A percentile compares a stretch with the other conserved stretches of the same genome.
Evolutionary conservation across 352 stramenopile species (phyloP).

Genomic region (Phytophthora rubi): DNA sequence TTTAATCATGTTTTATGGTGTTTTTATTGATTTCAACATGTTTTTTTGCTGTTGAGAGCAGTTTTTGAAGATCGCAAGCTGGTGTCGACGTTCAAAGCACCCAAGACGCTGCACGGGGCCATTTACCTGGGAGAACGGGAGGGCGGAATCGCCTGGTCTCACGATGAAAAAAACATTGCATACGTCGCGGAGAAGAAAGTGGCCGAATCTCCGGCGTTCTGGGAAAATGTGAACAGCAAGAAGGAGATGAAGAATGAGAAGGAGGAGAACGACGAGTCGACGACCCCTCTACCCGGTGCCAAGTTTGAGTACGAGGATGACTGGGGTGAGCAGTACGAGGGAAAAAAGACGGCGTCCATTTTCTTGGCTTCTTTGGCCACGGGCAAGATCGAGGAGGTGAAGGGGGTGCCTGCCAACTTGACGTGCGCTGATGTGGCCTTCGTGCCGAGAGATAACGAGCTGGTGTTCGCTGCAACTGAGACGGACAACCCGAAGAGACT

Average conservation of each 20-base stretch:
- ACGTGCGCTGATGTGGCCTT: constrained; percentile 77
- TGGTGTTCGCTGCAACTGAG: constrained; percentile 74
- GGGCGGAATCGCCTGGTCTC: constrained; percentile 75
- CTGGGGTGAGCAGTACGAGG: constrained; percentile 87
- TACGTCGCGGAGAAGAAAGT: constrained; percentile 82
- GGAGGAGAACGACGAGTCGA: constrained; percentile 23
- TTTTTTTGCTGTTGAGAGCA: constrained; percentile 10
- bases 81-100: constrained; percentile 60
- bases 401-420: constrained; percentile 58
- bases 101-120: constrained; percentile 70
- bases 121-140: constrained; percentile 79
- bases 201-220: constrained; percentile 55
- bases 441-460: constrained; percentile 52
- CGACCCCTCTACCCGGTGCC: constrained; percentile 33
- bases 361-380: constrained; percentile 72
- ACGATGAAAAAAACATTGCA: constrained; percentile 73
- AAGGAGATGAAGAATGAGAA: constrained; percentile 21
- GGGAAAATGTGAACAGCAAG: constrained; percentile 58
- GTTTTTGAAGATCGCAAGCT: constrained; percentile 55
- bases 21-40: neutral
- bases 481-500: constrained; percentile 64
- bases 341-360: constrained; percentile 70
- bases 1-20: neutral
- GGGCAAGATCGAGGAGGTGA: constrained; percentile 68
- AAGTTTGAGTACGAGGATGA: constrained; percentile 84